Evolutionary conservation across 768 basidiomycete genomes (phyloP).

Genomic region (Cystobasidiopsis lactophilus): DNA sequence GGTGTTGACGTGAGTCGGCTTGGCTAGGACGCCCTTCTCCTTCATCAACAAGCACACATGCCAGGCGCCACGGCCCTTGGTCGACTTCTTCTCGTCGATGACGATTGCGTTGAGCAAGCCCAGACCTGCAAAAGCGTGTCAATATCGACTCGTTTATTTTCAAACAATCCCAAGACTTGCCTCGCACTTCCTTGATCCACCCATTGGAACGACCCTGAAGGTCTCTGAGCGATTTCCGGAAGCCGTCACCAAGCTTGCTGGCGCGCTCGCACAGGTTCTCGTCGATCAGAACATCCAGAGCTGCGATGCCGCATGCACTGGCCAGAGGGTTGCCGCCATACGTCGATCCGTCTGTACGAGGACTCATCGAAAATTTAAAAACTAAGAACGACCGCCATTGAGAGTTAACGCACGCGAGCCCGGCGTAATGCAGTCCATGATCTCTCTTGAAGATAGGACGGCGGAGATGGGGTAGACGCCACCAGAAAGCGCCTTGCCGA

Average conservation of each 20-base stretch:
- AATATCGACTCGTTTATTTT: too few species aligned
- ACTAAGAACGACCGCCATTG: slow-evolving; percentile 37
- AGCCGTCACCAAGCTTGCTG: slow-evolving; percentile 49
- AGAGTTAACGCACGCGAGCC: slow-evolving; percentile 95
- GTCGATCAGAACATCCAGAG: slow-evolving; percentile 69
- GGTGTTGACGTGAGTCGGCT: slow-evolving; percentile 86
- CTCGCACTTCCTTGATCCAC: slow-evolving; percentile 18
- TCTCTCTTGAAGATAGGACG: slow-evolving; percentile 67
- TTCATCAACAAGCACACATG: slow-evolving; percentile 82
- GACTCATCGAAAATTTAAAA: neutral
- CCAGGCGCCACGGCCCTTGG: slow-evolving; percentile 70
- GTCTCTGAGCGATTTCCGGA: slow-evolving; percentile 38
- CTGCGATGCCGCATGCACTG: slow-evolving; percentile 85
- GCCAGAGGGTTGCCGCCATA: slow-evolving; percentile 35
- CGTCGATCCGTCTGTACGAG: neutral
- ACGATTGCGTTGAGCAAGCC: slow-evolving; percentile 85
- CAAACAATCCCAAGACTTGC: too few species aligned
- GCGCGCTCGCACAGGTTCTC: slow-evolving; percentile 72
- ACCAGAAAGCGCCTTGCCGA: slow-evolving; percentile 92
- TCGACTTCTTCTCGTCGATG: slow-evolving; percentile 61
- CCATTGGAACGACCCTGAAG: neutral
- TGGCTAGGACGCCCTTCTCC: slow-evolving; percentile 74
- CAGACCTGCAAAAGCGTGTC: too few species aligned
- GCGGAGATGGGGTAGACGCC: slow-evolving; percentile 96
- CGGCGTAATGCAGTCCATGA: slow-evolving; percentile 84